Conservation (phyloP, 2,329 filamentous ascomycete species). For the Hymenoscyphus scutula region DNA sequence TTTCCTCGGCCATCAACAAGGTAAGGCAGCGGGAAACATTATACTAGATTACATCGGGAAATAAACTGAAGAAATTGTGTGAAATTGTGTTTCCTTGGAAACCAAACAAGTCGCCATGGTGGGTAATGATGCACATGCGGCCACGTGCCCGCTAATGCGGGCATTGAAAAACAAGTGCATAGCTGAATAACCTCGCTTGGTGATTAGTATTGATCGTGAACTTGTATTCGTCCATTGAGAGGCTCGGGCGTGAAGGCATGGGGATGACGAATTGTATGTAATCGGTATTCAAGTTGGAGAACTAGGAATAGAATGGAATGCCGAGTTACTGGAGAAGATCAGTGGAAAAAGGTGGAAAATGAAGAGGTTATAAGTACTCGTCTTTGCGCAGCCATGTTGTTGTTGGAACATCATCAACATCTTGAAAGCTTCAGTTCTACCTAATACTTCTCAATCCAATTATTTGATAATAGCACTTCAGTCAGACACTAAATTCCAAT, state of each 20-base stretch:
- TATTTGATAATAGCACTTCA: not conserved
- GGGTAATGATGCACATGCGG: not conserved
- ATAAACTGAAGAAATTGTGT: too few relatives aligned
- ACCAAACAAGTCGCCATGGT: not conserved
- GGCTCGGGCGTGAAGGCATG: not conserved
- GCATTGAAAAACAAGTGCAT: not conserved
- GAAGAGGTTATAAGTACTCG: not conserved
- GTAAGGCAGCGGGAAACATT: not conserved
- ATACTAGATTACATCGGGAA: not conserved
- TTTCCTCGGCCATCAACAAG: not conserved
- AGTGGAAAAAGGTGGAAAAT: not conserved
- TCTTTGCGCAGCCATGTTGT: not conserved
- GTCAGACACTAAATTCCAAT: not conserved
- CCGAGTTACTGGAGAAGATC: not conserved
- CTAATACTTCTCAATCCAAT: not conserved
- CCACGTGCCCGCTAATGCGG: not conserved
- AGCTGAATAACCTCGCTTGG: conserved; percentile 1
- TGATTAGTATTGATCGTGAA: not conserved
- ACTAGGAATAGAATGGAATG: not conserved
- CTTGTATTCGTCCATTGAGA: not conserved
- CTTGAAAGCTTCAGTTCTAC: not conserved
- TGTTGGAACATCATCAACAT: not conserved
- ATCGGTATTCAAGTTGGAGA: not conserved
- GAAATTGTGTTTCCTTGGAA: too few relatives aligned
- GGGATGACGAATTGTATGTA: not conserved